phyloP scores from a whole-genome alignment of 2,329 filamentous ascomycete genomes.

The Aspergillus texensis region DNA sequence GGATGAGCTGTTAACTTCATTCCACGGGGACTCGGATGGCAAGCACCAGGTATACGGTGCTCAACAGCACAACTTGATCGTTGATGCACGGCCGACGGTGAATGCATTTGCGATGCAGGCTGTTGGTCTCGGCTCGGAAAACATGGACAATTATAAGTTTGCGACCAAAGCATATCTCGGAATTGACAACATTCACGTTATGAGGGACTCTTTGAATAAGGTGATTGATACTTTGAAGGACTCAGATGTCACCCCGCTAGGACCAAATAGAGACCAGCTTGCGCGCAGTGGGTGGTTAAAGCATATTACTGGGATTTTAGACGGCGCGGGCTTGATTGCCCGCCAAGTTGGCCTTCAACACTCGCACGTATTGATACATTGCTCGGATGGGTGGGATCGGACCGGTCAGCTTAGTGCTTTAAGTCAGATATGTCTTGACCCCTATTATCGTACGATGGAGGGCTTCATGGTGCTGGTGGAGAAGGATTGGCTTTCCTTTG shows the following conservation, averaged over 20 bases:
- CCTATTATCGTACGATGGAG: conserved; percentile 90
- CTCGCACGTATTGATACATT: conserved; percentile 94
- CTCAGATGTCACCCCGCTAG: conserved; percentile 80
- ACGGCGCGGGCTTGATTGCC: conserved; percentile 82
- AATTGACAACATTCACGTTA: conserved; percentile 98
- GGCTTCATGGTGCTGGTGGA: conserved; percentile 94
- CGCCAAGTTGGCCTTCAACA: conserved; percentile 88
- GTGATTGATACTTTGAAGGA: conserved; percentile 91
- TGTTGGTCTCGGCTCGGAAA: conserved; percentile 89
- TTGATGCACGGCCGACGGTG: conserved; percentile 90
- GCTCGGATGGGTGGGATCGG: conserved; percentile 97
- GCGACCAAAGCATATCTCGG: conserved; percentile 89
- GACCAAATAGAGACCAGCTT: conserved; percentile 79
- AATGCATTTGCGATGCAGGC: conserved; percentile 96
- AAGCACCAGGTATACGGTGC: conserved; percentile 79
- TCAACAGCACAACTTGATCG: conserved; percentile 90
- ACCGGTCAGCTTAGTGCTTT: conserved; percentile 92
- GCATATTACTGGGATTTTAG: conserved; percentile 81
- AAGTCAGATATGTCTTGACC: conserved; percentile 90
- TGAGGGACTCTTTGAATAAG: conserved; percentile 86
- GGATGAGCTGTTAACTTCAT: conserved; percentile 64
- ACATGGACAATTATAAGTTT: conserved; percentile 96
- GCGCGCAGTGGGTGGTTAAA: conserved; percentile 87
- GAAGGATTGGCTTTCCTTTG: conserved; percentile 97
- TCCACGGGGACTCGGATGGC: conserved; percentile 61